These are phyloP conservation scores for Linum usitatissimum DNA, from an alignment of 345 rosid genomes.

Conservation along the genomic window DNA sequence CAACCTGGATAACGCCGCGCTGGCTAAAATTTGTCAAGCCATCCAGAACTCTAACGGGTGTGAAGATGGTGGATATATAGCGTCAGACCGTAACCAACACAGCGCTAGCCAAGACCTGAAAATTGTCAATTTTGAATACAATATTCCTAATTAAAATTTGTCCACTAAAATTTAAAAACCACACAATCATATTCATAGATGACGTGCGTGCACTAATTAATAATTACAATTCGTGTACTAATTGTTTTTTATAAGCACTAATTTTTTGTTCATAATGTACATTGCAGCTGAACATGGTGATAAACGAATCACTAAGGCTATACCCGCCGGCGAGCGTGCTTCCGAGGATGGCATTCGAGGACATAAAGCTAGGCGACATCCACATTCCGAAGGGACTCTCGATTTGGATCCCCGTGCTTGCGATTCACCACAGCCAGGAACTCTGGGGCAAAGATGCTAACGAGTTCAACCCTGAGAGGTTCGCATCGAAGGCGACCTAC, in stretches of 20 bases:
- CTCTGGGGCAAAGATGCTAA: conserved; percentile 87
- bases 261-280: neutral
- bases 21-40: too few species aligned
- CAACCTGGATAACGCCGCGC: too few species aligned
- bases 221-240: neutral
- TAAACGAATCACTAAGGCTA: conserved; percentile 76
- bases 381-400: conserved; percentile 79
- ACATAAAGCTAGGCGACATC: conserved; percentile 68
- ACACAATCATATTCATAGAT: too few species aligned
- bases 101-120: too few species aligned
- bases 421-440: conserved; percentile 76
- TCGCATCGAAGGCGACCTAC: conserved; percentile 31
- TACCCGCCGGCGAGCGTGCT: conserved; percentile 86
- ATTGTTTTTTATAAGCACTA: neutral
- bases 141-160: too few species aligned
- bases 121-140: too few species aligned
- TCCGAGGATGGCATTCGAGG: conserved; percentile 89
- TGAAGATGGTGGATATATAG: too few species aligned
- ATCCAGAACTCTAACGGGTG: too few species aligned
- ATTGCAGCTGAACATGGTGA: conserved; percentile 68
- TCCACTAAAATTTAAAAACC: too few species aligned
- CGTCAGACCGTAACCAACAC: too few species aligned
- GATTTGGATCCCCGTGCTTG: conserved; percentile 88
- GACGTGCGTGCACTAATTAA: neutral
- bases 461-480: conserved; percentile 76